Evolutionary conservation across 2,329 filamentous ascomycete species (phyloP).

Genomic region (Talaromyces pinophilus): DNA sequence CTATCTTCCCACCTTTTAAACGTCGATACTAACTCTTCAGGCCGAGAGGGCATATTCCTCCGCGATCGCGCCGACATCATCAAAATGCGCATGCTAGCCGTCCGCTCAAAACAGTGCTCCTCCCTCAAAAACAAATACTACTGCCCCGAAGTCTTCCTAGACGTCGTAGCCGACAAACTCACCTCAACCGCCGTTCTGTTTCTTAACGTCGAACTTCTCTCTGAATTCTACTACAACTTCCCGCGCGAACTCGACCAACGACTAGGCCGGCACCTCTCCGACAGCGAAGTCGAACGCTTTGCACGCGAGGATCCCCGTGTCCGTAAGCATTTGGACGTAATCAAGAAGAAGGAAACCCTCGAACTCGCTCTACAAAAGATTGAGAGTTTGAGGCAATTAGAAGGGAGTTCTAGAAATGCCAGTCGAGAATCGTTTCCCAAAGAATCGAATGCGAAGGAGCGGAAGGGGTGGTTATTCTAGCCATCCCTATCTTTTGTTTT

Average conservation of each 20-base stretch:
- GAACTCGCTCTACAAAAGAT: conserved; percentile 95
- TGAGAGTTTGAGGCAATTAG: conserved; percentile 81
- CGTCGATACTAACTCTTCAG: conserved; percentile 49
- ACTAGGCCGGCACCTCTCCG: conserved; percentile 76
- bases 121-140: conserved; percentile 87
- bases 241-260: conserved; percentile 86
- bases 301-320: conserved; percentile 93
- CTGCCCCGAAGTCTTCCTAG: conserved; percentile 96
- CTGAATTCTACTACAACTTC: conserved; percentile 98
- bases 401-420: conserved; percentile 61
- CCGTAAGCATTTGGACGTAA: conserved; percentile 83
- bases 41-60: conserved; percentile 89
- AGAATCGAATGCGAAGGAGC: conserved; percentile 3
- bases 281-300: conserved; percentile 82
- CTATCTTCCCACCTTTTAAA: conserved; percentile 11
- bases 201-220: conserved; percentile 92
- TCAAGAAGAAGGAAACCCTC: conserved; percentile 85
- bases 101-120: conserved; percentile 88
- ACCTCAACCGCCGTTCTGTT: conserved; percentile 95
- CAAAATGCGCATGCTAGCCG: conserved; percentile 81
- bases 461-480: conserved; percentile 20
- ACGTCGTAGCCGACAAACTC: conserved; percentile 92
- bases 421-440: not conserved
- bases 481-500: not conserved
- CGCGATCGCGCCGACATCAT: conserved; percentile 87